These are phyloP conservation scores for Colletotrichum theobromicola DNA, from an alignment of 2,329 filamentous ascomycete genomes.

Conservation along the genomic window DNA sequence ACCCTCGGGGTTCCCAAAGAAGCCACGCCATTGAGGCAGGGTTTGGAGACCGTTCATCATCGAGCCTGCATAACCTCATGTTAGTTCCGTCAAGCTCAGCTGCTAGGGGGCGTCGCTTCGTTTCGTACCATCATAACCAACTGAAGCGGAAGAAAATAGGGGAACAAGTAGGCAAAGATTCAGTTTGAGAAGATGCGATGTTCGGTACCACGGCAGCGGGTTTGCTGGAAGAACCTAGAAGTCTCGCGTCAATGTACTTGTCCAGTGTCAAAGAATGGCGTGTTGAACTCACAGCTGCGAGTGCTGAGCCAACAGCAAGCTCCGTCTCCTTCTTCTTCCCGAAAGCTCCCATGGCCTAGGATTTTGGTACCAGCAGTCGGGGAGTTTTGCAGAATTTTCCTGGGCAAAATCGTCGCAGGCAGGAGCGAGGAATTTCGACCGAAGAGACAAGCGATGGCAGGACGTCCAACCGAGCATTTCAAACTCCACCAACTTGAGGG, in stretches of 20 bases:
- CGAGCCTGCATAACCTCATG: no score
- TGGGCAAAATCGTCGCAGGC: not conserved
- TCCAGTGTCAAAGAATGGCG: no score
- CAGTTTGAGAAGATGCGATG: conserved; percentile 44
- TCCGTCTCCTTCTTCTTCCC: not conserved
- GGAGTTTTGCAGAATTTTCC: not conserved
- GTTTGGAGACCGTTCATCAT: conserved; percentile 47
- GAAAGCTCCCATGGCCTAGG: not conserved
- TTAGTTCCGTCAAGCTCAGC: no score
- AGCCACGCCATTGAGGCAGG: conserved; percentile 38
- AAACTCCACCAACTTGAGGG: not conserved
- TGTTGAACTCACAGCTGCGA: not conserved
- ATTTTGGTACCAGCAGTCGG: rapidly evolving
- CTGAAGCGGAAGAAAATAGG: conserved; percentile 43
- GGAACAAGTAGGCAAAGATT: conserved; percentile 49
- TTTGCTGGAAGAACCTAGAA: conserved; percentile 43
- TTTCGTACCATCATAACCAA: conserved; percentile 41
- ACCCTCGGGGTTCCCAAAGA: conserved; percentile 29
- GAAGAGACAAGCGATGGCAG: not conserved
- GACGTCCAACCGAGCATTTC: not conserved
- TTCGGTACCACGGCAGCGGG: conserved; percentile 45
- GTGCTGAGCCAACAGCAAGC: not conserved
- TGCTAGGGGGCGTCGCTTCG: no score
- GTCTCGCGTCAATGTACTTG: not conserved
- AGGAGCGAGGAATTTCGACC: not conserved